Evolutionary conservation across 83 land plant genomes (phyloP).

Genomic region (Picea mariana): DNA sequence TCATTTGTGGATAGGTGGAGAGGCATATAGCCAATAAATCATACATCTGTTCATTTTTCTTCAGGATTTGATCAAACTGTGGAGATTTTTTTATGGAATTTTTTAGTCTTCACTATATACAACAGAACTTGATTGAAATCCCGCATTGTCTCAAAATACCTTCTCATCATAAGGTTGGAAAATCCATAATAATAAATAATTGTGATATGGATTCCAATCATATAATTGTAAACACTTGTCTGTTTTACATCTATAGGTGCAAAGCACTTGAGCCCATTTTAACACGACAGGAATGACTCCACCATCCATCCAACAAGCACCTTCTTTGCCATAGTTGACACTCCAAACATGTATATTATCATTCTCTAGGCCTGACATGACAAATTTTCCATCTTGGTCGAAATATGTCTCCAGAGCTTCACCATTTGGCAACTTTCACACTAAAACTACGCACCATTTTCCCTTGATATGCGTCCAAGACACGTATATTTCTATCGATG

Average conservation of each 20-base stretch:
- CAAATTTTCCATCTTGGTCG: too few species aligned
- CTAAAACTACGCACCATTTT: too few species aligned
- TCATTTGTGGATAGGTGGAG: slow-evolving; percentile 80
- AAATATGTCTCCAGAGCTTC: too few species aligned
- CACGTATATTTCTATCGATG: too few species aligned
- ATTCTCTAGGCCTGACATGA: too few species aligned
- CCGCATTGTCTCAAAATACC: slow-evolving; percentile 82
- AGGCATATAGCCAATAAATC: slow-evolving; percentile 82
- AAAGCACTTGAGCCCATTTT: slow-evolving; percentile 64
- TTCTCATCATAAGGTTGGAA: slow-evolving; percentile 80
- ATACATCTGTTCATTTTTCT: slow-evolving; percentile 97
- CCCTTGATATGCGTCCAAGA: too few species aligned
- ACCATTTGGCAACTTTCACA: too few species aligned
- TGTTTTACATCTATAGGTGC: slow-evolving; percentile 71
- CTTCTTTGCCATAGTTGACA: too few species aligned
- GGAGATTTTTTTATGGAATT: slow-evolving; percentile 82
- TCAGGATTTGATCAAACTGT: slow-evolving; percentile 88
- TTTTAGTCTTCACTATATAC: slow-evolving; percentile 80
- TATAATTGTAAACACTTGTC: slow-evolving; percentile 68
- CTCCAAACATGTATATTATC: too few species aligned
- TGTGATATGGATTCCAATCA: slow-evolving; percentile 78
- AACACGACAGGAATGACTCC: not conserved
- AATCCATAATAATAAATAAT: slow-evolving; percentile 85
- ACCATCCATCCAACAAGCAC: too few species aligned
- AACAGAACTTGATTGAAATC: slow-evolving; percentile 84